A percentile compares a stretch with the other conserved stretches of the same genome.
Conservation (phyloP, 2,329 filamentous ascomycete species). For the Teratosphaeria pseudoeucalypti region DNA sequence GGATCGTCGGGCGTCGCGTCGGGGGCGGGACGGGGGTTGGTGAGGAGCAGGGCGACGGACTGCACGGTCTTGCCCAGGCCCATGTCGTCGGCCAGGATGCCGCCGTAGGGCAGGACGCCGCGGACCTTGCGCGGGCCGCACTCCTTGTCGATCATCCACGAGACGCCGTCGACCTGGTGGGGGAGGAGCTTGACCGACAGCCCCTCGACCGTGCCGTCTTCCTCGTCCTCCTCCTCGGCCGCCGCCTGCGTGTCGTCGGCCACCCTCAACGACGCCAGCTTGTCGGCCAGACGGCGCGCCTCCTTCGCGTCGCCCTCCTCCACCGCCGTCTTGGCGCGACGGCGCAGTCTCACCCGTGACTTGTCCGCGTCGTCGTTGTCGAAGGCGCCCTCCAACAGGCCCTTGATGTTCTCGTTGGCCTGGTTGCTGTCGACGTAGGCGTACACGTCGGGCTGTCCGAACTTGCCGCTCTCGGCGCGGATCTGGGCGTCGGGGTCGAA, state of each 20-base stretch:
- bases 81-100: constrained; percentile 95
- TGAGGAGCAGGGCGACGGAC: constrained; percentile 77
- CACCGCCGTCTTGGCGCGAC: constrained; percentile 34
- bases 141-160: constrained; percentile 93
- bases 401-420: constrained; percentile 68
- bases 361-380: constrained; percentile 57
- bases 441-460: constrained; percentile 45
- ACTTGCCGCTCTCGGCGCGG: constrained; percentile 35
- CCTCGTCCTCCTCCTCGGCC: constrained; percentile 37
- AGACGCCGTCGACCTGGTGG: constrained; percentile 86
- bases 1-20: constrained; percentile 40
- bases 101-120: constrained; percentile 70
- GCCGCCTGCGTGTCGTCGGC: constrained; percentile 38
- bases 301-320: constrained; percentile 25
- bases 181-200: constrained; percentile 80
- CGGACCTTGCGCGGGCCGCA: constrained; percentile 75
- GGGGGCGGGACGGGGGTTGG: constrained; percentile 54
- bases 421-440: constrained; percentile 60
- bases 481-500: constrained; percentile 40
- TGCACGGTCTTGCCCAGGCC: constrained; percentile 94
- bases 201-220: constrained; percentile 61
- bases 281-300: constrained; percentile 32
- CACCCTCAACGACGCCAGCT: constrained; percentile 34
- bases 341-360: constrained; percentile 33
- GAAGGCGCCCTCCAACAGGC: constrained; percentile 69